These are phyloP conservation scores for Leccinum variicolor DNA, from an alignment of 768 basidiomycete genomes.

Conservation along the genomic window DNA sequence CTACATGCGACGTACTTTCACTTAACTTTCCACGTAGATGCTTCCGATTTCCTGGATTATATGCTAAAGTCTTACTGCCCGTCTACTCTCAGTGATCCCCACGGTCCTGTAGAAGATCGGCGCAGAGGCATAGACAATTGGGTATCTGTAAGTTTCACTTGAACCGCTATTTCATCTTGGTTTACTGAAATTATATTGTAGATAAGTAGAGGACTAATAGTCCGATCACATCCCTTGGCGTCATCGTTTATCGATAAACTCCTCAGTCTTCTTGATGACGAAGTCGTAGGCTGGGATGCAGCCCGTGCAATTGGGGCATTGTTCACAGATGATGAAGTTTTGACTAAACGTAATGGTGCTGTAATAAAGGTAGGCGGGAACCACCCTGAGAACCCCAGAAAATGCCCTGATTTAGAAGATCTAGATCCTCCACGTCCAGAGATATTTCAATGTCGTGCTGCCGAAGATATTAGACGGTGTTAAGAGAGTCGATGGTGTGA, in stretches of 20 bases:
- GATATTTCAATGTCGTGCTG: conserved; percentile 67
- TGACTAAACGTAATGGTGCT: conserved; percentile 78
- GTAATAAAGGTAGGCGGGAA: conserved; percentile 61
- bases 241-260: conserved; percentile 57
- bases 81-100: conserved; percentile 38
- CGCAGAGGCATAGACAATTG: conserved; percentile 54
- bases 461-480: conserved; percentile 74
- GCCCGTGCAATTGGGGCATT: conserved; percentile 74
- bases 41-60: conserved; percentile 41
- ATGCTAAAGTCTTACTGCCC: conserved; percentile 50
- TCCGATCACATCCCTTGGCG: conserved; percentile 64
- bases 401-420: conserved; percentile 1
- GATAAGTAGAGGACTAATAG: conserved; percentile 78
- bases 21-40: conserved; percentile 33
- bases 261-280: conserved; percentile 69
- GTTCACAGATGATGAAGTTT: conserved; percentile 52
- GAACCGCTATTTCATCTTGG: not conserved
- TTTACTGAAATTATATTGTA: conserved; percentile 28
- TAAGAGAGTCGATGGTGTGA: conserved; percentile 47
- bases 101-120: conserved; percentile 37
- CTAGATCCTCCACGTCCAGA: conserved; percentile 73
- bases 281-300: conserved; percentile 61
- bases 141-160: conserved; percentile 57
- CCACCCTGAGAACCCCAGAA: not conserved
- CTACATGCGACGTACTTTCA: not conserved